phyloP scores from a whole-genome alignment of 2,329 filamentous ascomycete species.

The Diaporthe vexans region DNA sequence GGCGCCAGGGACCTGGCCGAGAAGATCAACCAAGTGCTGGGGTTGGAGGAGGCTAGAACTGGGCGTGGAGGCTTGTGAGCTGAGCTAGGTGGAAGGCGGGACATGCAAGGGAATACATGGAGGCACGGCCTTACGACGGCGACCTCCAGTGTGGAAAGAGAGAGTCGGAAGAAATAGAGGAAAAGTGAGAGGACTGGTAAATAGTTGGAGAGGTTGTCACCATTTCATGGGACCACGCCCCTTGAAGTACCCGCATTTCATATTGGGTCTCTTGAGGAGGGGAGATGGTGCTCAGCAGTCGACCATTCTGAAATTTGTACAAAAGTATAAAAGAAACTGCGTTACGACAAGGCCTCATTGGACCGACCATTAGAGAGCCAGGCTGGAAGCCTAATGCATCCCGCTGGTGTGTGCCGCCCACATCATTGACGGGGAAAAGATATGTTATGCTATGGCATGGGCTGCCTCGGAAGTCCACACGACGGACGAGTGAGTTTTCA shows the following conservation, averaged over 20 bases:
- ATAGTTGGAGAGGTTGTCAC: slow-evolving; percentile 28
- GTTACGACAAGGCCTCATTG: not conserved
- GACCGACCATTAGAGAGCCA: not conserved
- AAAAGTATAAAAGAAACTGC: slow-evolving; percentile 19
- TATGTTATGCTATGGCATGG: not conserved
- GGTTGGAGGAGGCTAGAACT: slow-evolving; percentile 16
- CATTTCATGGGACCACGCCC: slow-evolving; percentile 15
- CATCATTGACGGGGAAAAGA: not conserved
- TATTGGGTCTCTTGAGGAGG: slow-evolving; percentile 12
- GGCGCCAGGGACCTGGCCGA: slow-evolving; percentile 14
- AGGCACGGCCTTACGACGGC: not conserved
- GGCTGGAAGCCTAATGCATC: not conserved
- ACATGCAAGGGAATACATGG: not conserved
- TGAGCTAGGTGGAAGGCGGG: not conserved
- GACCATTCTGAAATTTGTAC: slow-evolving; percentile 10
- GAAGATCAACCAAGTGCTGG: slow-evolving; percentile 28
- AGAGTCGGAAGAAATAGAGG: not conserved
- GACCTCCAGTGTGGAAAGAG: not conserved
- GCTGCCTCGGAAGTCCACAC: not conserved
- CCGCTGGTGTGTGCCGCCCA: not conserved
- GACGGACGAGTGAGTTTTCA: not conserved
- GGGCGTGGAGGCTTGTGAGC: slow-evolving; percentile 15
- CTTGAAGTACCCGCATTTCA: slow-evolving; percentile 12
- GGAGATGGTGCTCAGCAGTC: slow-evolving; percentile 7
- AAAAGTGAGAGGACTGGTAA: slow-evolving; percentile 5